Conservation (phyloP, 495 filamentous ascomycete genomes). For the Podospora didyma region DNA sequence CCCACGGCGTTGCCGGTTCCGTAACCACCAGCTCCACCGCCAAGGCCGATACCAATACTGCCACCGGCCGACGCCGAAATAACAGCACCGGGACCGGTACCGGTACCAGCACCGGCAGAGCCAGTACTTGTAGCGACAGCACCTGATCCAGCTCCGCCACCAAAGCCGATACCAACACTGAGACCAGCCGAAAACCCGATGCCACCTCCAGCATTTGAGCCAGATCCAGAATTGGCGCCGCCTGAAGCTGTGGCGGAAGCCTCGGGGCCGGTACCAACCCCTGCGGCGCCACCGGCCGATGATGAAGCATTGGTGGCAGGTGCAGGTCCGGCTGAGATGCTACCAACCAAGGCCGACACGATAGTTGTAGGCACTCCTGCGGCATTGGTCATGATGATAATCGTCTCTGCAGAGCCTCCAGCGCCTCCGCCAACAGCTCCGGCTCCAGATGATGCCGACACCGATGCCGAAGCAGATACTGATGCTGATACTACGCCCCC, state of each 20-base stretch:
- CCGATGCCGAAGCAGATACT: too few species aligned
- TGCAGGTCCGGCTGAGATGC: not conserved
- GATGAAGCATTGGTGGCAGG: not conserved
- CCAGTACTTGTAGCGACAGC: too few species aligned
- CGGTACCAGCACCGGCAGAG: not conserved
- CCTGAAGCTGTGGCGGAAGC: not conserved
- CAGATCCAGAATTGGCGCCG: not conserved
- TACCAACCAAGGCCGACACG: not conserved
- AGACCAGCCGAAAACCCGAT: not conserved
- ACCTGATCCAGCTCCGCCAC: too few species aligned
- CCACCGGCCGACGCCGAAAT: too few species aligned
- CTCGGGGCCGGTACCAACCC: not conserved
- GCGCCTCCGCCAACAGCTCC: too few species aligned
- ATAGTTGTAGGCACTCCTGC: not conserved
- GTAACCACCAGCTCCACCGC: too few species aligned
- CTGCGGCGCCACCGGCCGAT: not conserved
- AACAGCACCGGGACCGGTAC: not conserved
- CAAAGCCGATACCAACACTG: not conserved
- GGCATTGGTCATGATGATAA: constrained; percentile 10
- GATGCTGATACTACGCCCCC: too few species aligned
- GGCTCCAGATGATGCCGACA: too few species aligned
- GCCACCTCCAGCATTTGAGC: not conserved
- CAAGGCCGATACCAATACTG: too few species aligned
- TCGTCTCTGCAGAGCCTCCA: too few species aligned
- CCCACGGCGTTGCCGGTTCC: too few species aligned